phyloP scores from a whole-genome alignment of 768 basidiomycete species.

The Macrolepiota dolichaula region DNA sequence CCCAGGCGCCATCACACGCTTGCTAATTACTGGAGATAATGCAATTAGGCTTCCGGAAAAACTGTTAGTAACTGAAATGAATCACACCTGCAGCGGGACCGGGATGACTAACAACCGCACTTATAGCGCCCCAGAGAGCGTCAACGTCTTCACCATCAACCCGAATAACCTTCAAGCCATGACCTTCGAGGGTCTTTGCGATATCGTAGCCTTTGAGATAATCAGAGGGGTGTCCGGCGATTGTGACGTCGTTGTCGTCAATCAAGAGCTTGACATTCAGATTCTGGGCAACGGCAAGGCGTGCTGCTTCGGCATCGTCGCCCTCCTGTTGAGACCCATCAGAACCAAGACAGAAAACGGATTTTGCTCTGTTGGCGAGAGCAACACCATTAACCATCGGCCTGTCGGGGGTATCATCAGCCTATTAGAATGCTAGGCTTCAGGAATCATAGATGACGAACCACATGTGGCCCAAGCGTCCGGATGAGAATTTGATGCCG shows the following conservation, averaged over 20 bases:
- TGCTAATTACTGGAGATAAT: conserved; percentile 51
- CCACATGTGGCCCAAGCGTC: conserved; percentile 93
- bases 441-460: conserved; percentile 19
- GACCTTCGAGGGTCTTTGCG: conserved; percentile 70
- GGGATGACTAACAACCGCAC: conserved; percentile 49
- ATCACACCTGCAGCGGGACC: conserved; percentile 75
- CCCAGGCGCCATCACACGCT: conserved; percentile 67
- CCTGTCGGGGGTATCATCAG: conserved; percentile 25
- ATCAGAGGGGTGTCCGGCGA: conserved; percentile 86
- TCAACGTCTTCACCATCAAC: conserved; percentile 81
- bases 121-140: conserved; percentile 66
- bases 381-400: conserved; percentile 84
- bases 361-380: conserved; percentile 73
- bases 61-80: neutral
- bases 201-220: conserved; percentile 81
- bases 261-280: conserved; percentile 85
- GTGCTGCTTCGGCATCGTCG: conserved; percentile 86
- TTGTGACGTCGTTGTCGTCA: conserved; percentile 91
- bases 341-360: conserved; percentile 80
- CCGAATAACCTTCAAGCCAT: conserved; percentile 73
- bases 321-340: conserved; percentile 93
- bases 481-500: conserved; percentile 91
- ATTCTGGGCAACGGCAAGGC: conserved; percentile 78
- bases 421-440: neutral
- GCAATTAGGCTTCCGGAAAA: neutral